Base-by-base conservation (phyloP, 305 asterid species). In the Fraxinus sp. region DNA sequence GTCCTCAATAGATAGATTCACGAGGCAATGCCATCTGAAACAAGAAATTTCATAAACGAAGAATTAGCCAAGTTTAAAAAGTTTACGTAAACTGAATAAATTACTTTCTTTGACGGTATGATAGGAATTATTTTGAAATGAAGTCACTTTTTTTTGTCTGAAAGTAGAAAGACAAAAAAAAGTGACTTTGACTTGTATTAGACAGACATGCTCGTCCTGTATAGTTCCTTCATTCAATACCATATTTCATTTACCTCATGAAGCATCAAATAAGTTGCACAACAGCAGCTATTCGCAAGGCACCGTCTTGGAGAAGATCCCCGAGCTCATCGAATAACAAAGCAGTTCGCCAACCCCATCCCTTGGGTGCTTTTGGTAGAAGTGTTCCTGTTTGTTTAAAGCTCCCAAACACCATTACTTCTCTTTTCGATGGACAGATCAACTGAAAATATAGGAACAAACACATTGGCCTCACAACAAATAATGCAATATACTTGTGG, bases 341-440 rank as follows among this genome's bases (percentile, higher is more conserved):
- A 39, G 99, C 98, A 1, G 99, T 90, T 78, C 99, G 97, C 99
- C 99, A 96, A 55, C 99, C 99, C 98, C 99, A 94, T 84, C 99
- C 99, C 80, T 96, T 96, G 52, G 99, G 99, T 77, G 99, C 98
- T 89, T 96, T 96, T 7, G 99, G 98, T 26, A 96, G 86, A 84
- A 96, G 98, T n/a, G 98, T 94, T 85, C 99, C 99, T 22, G 97
- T 86, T 87, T 94, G 98, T 81, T 96, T 96, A 79, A 90, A 88
- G 92, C 97, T 94, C 79, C 99, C 99, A 73, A 96, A 96, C 78
- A 96, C 98, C 98, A 92, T 90, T 78, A 96, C 98, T 89, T 96
- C 99, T 88, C 98, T 88, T 89, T 96, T 96, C 28, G 98, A 96
- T 2, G 99, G 99, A 77, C 98, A 96, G 76, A 96, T 93, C 92